phyloP scores from a whole-genome alignment of 129 eudicot genomes.

The Flaveria ramosissima region DNA sequence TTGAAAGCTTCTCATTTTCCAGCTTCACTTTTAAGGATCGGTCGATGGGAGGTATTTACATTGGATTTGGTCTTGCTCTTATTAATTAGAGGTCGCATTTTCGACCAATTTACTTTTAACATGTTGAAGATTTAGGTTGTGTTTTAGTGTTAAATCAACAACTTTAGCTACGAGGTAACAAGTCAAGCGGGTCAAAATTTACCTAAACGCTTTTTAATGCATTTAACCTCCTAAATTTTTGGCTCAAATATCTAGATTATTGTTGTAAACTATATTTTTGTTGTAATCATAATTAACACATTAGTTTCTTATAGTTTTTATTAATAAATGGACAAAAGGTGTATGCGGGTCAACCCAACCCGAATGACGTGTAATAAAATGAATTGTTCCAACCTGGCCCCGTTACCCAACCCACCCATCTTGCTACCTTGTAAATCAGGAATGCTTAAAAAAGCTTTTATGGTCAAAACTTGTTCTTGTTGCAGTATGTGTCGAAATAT shows the following conservation, averaged over 20 bases:
- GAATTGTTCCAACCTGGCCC: background rate
- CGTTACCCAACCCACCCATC: background rate
- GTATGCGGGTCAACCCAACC: background rate
- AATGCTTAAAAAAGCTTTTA: background rate
- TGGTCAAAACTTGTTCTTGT: conserved; percentile 19
- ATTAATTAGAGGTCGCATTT: background rate
- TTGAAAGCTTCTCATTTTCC: conserved; percentile 88
- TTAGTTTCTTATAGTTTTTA: background rate
- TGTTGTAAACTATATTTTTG: background rate
- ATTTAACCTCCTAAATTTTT: conserved; percentile 12
- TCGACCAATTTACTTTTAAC: conserved; percentile 5
- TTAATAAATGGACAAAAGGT: background rate
- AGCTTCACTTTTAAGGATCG: conserved; percentile 67
- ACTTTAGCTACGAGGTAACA: background rate
- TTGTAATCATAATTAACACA: conserved; percentile 1
- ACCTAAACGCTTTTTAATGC: background rate
- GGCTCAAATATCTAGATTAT: background rate
- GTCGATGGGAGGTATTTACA: conserved; percentile 79
- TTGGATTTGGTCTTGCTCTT: conserved; percentile 15
- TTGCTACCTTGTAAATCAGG: background rate
- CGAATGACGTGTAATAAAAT: background rate
- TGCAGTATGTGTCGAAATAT: conserved; percentile 70
- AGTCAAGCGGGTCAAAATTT: background rate
- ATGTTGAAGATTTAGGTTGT: background rate
- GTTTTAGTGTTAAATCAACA: background rate